These are phyloP conservation scores for Monilinia polystroma DNA, from an alignment of 2,329 filamentous ascomycete species.

Conservation along the genomic window DNA sequence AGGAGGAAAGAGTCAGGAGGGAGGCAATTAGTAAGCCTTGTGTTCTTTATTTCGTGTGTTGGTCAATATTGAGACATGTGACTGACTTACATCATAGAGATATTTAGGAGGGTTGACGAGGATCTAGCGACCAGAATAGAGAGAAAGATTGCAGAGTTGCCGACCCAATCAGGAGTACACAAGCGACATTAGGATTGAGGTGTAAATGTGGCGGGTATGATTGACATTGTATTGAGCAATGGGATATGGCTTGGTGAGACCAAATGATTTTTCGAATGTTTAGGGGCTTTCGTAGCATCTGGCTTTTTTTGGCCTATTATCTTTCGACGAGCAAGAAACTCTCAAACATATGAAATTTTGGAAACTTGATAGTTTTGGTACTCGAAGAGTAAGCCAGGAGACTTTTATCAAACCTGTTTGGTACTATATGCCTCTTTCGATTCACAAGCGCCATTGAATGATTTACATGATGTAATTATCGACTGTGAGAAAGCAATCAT, in stretches of 20 bases:
- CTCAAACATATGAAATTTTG: not conserved
- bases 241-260: not conserved
- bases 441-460: not conserved
- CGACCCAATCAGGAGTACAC: not conserved
- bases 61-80: not conserved
- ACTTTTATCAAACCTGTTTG: not conserved
- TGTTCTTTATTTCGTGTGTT: not conserved
- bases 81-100: not conserved
- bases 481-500: not conserved
- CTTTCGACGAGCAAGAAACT: not conserved
- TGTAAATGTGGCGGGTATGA: not conserved
- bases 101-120: not conserved
- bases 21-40: conserved; percentile 6
- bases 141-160: not conserved
- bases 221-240: too few relatives aligned
- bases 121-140: not conserved
- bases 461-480: not conserved
- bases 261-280: not conserved
- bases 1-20: not conserved
- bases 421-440: not conserved
- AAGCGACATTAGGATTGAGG: not conserved
- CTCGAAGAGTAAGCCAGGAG: not conserved
- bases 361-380: not conserved
- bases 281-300: not conserved
- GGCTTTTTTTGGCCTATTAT: not conserved